phyloP scores from a whole-genome alignment of 2,329 filamentous ascomycete species.

The Neonectria magnoliae region DNA sequence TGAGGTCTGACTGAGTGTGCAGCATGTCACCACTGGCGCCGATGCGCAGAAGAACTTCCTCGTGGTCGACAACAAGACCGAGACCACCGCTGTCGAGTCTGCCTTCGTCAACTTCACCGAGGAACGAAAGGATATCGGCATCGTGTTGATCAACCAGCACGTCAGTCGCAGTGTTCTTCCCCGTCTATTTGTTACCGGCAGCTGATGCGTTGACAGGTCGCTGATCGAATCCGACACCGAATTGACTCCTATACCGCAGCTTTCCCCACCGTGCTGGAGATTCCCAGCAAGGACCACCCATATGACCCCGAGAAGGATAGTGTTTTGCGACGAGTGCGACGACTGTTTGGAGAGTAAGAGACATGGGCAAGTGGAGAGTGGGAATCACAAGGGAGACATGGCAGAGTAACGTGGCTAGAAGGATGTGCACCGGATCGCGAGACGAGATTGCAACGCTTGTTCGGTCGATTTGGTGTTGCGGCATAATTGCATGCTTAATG shows the following conservation, averaged over 20 bases:
- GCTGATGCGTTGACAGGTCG: slow-evolving; percentile 70
- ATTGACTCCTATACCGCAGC: slow-evolving; percentile 93
- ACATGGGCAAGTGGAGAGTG: slow-evolving; percentile 1
- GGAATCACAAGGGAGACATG: slow-evolving; percentile 18
- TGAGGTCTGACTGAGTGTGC: slow-evolving; percentile 12
- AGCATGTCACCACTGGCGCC: slow-evolving; percentile 92
- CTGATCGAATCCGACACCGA: slow-evolving; percentile 89
- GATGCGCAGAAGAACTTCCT: slow-evolving; percentile 98
- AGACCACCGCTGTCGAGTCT: slow-evolving; percentile 85
- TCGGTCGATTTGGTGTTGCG: slow-evolving; percentile 18
- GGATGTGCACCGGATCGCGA: not conserved
- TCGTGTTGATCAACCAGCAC: slow-evolving; percentile 97
- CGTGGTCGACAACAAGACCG: slow-evolving; percentile 93
- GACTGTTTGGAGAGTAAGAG: slow-evolving; percentile 72
- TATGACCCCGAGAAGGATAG: slow-evolving; percentile 99
- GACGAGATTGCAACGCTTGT: slow-evolving; percentile 5
- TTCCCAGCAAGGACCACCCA: slow-evolving; percentile 98
- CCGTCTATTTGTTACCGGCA: not conserved
- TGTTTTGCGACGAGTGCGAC: slow-evolving; percentile 84
- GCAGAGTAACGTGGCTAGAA: not conserved
- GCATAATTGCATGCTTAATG: slow-evolving; percentile 20
- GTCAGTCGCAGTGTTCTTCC: slow-evolving; percentile 61
- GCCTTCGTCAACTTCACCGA: slow-evolving; percentile 91
- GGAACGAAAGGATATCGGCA: slow-evolving; percentile 94
- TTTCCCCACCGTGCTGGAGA: slow-evolving; percentile 96